Conservation (phyloP, 106 monocot genomes). For the Dendrobium officinale region DNA sequence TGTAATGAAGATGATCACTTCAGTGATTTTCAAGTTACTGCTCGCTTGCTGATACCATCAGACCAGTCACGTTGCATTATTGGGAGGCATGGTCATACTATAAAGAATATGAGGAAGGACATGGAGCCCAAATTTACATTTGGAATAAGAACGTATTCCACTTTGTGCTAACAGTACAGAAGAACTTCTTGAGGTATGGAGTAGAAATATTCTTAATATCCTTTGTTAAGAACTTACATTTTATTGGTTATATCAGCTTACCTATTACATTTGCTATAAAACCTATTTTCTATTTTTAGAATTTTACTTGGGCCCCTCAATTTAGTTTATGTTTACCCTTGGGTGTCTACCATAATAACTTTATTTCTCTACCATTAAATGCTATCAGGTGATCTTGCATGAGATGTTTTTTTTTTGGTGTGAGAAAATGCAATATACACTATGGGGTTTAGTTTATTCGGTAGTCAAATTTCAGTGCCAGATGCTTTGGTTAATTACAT, state of each 20-base stretch:
- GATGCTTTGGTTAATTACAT: no score
- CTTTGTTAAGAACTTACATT: neutral
- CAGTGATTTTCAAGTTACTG: slow-evolving; percentile 22
- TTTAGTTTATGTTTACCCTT: neutral
- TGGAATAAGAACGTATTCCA: slow-evolving; percentile 23
- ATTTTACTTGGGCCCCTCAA: neutral
- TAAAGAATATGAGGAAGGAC: slow-evolving; percentile 24
- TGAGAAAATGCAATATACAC: neutral
- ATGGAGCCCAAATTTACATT: slow-evolving; percentile 21
- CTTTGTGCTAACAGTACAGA: slow-evolving; percentile 25
- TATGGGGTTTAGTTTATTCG: neutral
- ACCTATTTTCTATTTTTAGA: neutral
- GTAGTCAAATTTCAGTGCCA: no score
- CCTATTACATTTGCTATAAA: neutral
- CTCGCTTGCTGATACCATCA: slow-evolving; percentile 46
- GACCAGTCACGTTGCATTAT: slow-evolving; percentile 62
- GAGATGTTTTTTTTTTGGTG: neutral
- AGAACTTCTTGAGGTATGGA: slow-evolving; percentile 59
- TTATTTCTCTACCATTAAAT: neutral
- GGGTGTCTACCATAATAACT: neutral
- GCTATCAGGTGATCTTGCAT: neutral
- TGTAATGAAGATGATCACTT: slow-evolving; percentile 21
- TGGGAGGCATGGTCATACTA: slow-evolving; percentile 31
- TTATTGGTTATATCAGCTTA: neutral
- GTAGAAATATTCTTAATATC: neutral